Percentiles rank a stretch among this genome's conserved stretches.
Conservation (phyloP, 2,329 filamentous ascomycete genomes). For the Fusarium dlaminii region DNA sequence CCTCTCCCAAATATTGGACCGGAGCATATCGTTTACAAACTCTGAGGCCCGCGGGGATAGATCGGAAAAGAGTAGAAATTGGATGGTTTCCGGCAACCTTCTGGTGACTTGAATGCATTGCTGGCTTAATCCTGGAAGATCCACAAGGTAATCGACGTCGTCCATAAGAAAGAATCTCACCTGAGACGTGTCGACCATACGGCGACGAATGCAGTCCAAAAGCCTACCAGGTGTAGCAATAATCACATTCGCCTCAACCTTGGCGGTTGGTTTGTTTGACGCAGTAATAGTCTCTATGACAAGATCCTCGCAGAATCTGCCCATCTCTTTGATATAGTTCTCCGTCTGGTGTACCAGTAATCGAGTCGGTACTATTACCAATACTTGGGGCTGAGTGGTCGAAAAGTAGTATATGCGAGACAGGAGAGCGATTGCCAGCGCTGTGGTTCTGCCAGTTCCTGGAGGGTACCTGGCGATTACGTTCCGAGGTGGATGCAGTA, state of each 20-base stretch:
- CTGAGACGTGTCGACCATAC: background rate
- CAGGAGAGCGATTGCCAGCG: background rate
- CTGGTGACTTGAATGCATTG: background rate
- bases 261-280: background rate
- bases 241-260: background rate
- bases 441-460: background rate
- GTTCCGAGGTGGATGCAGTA: accelerated
- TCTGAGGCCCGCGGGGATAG: accelerated
- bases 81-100: accelerated
- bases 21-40: accelerated
- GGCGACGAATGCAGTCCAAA: background rate
- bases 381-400: background rate
- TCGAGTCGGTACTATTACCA: background rate
- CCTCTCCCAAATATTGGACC: accelerated
- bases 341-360: background rate
- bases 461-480: background rate
- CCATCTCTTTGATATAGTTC: background rate
- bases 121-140: accelerated
- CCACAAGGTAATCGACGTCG: background rate
- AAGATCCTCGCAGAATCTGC: background rate
- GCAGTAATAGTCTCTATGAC: background rate
- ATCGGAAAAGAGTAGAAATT: background rate
- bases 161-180: background rate
- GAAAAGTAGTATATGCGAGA: accelerated
- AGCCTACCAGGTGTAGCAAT: background rate